Evolutionary conservation across 192 early-diverging fungal species (phyloP), one percentile per base, ranked within the genome.

Genomic region (Podochytrium sp.): DNA sequence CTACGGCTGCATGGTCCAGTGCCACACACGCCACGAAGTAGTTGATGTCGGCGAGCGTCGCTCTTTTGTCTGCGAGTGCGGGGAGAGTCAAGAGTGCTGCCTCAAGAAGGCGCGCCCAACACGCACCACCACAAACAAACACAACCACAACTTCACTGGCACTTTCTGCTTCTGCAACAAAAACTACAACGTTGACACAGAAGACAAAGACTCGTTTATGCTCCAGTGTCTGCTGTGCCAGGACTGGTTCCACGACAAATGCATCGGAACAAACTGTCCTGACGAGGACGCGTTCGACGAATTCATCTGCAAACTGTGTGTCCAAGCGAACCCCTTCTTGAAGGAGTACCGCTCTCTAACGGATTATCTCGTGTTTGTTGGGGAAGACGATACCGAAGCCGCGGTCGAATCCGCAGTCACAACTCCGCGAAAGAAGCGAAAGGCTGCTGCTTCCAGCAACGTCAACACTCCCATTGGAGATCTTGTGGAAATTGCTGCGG

Each of bases 31-130:
- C 43, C 93, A 95, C 78, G 87, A 95, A 6, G 80, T 95, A 14
- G 84, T 94, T 40, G 95, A 98, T 78, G 78, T 96, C 55, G 95
- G 95, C 75, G 86, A 89, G 4, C 94, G 95, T 61, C 81, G 95
- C 1, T 71, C 81, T 63, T 98, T 98, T 42, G 65, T 71, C 38
- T 98, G 96, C 78, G 94, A 96, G 80, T 98, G 96, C 59, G 96
- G 94, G 23, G 10, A 49, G 42, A 59, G 42, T 29, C 10, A 74
- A 68, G 53, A 79, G 79, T 69, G 18, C 33, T 1, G 37, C 79
- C 52, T 71, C 34, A 25, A 37, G 12, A 74, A 76, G 33, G 55
- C 47, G 30, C n/a, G 43, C 20, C 81, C 77, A 33, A 51, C 79
- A 12, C 42, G 57, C 38, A 96, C 95, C 74, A 69, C 75, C 1